Evolutionary conservation across 805 yeast species (phyloP).

Genomic region (Kuraishia capsulata): DNA sequence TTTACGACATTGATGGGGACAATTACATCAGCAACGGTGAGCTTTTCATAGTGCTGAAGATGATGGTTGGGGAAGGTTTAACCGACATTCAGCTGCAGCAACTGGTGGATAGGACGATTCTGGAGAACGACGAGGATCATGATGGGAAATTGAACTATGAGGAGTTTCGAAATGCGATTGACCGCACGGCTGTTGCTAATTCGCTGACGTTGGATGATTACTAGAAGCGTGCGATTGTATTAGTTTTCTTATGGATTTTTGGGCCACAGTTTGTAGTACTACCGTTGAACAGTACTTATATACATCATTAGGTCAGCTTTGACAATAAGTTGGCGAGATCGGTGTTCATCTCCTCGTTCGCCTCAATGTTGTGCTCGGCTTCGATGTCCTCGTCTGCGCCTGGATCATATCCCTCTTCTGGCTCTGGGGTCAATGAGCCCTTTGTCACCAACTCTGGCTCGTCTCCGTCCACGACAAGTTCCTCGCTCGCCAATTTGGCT

Average conservation of each 20-base stretch:
- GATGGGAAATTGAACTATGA: constrained; percentile 80
- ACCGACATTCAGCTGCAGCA: constrained; percentile 87
- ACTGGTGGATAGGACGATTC: constrained; percentile 91
- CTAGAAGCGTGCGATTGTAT: too few relatives aligned
- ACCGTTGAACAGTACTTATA: background rate
- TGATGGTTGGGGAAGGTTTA: constrained; percentile 93
- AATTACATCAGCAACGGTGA: constrained; percentile 96
- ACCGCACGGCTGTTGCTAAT: constrained; percentile 26
- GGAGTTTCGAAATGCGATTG: constrained; percentile 70
- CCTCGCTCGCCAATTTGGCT: constrained; percentile 3
- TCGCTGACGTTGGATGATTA: constrained; percentile 2
- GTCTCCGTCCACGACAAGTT: too few relatives aligned
- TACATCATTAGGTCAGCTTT: constrained; percentile 5
- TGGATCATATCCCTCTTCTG: constrained; percentile 1
- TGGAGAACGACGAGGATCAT: constrained; percentile 85
- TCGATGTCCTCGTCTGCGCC: background rate
- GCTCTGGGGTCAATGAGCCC: background rate
- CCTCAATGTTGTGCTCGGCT: background rate
- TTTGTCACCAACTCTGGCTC: background rate
- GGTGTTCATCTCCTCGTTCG: constrained; percentile 5
- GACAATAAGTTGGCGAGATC: constrained; percentile 8
- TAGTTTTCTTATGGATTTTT: too few relatives aligned
- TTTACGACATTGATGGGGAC: constrained; percentile 93
- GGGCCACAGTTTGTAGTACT: too few relatives aligned
- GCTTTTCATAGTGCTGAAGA: constrained; percentile 79